Evolutionary conservation across 2,329 filamentous ascomycete species (phyloP).

Genomic region (Thielaviopsis punctulata): DNA sequence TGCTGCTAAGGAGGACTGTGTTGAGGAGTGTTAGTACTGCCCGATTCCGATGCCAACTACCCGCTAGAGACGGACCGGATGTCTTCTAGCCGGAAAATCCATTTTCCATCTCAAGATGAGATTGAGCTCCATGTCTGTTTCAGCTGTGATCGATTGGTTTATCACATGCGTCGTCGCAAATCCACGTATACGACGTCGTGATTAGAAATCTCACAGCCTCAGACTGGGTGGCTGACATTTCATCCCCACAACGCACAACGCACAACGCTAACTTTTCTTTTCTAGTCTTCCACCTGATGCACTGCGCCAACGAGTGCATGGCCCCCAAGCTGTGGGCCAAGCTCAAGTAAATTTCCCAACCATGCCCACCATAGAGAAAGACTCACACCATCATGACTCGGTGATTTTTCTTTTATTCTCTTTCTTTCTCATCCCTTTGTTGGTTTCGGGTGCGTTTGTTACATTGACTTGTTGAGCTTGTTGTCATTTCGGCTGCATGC

Average conservation of each 20-base stretch:
- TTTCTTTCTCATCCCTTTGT: not conserved
- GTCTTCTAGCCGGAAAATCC: too few relatives aligned
- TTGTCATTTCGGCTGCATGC: not conserved
- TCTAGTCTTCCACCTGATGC: conserved; percentile 95
- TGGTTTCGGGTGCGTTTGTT: not conserved
- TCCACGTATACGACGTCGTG: not conserved
- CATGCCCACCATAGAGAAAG: not conserved
- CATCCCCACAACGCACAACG: not conserved
- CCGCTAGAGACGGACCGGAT: not conserved
- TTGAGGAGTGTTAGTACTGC: conserved; percentile 82
- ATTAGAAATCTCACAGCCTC: not conserved
- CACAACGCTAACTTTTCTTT: conserved; percentile 2
- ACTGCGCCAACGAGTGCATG: conserved; percentile 85
- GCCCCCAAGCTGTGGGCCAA: conserved; percentile 88
- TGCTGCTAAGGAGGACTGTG: conserved; percentile 77
- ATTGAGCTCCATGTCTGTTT: too few relatives aligned
- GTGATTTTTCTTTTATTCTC: conserved; percentile 2
- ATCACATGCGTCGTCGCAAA: too few relatives aligned
- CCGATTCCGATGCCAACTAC: not conserved
- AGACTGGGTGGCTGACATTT: not conserved
- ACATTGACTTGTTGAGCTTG: not conserved
- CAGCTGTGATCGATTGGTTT: too few relatives aligned
- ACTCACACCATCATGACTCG: not conserved
- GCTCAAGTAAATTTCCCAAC: conserved; percentile 59
- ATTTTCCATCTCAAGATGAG: too few relatives aligned